phyloP scores from a whole-genome alignment of 345 rosid genomes.

The Cardamine occulta region DNA sequence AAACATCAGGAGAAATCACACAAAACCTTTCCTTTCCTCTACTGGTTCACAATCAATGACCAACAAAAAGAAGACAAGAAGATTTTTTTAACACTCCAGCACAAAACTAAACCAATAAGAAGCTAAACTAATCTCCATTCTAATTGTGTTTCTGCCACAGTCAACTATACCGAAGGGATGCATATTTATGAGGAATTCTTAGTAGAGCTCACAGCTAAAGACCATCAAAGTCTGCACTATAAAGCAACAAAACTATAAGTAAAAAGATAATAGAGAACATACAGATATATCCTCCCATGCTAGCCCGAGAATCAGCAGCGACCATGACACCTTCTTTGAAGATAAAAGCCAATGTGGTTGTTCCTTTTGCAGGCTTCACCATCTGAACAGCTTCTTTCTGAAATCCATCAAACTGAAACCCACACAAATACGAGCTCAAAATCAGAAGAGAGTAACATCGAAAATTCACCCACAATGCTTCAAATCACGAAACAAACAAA shows the following conservation, averaged over 20 bases:
- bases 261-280: conserved; percentile 39
- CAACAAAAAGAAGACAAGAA: neutral
- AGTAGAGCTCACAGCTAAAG: conserved; percentile 2
- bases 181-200: neutral
- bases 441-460: conserved; percentile 5
- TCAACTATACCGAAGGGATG: neutral
- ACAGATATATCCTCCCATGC: conserved; percentile 99
- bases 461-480: neutral
- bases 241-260: neutral
- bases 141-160: neutral
- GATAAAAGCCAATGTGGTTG: conserved; percentile 96
- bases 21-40: neutral
- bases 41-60: conserved; percentile 1
- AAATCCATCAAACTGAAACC: conserved; percentile 86
- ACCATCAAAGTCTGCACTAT: conserved; percentile 1
- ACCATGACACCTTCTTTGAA: conserved; percentile 97
- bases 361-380: conserved; percentile 97
- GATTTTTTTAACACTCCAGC: neutral
- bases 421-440: conserved; percentile 17
- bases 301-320: conserved; percentile 99
- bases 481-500: neutral
- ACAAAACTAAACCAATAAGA: conserved; percentile 6
- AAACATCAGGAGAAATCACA: conserved; percentile 24
- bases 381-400: conserved; percentile 79
- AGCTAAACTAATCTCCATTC: conserved; percentile 17